A percentile compares a stretch with the other conserved stretches of the same genome.
Evolutionary conservation across 2,329 filamentous ascomycete species (phyloP).

Genomic region (Clarireedia sp.): DNA sequence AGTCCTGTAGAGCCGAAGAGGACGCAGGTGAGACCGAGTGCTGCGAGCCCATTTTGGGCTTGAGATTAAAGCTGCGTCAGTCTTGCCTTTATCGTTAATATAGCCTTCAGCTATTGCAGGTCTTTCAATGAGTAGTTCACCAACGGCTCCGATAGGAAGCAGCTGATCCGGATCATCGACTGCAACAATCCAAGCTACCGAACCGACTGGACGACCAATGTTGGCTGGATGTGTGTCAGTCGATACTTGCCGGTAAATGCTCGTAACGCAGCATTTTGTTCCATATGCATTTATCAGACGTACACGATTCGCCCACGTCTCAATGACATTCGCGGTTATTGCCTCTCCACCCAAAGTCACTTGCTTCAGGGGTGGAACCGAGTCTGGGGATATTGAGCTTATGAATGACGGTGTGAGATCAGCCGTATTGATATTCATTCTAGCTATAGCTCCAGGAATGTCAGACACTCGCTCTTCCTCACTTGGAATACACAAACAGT

Average conservation of each 20-base stretch:
- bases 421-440: slow-evolving; percentile 18
- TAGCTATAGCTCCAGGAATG: slow-evolving; percentile 26
- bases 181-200: slow-evolving; percentile 33
- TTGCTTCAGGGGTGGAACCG: slow-evolving; percentile 3
- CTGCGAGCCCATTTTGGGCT: slow-evolving; percentile 12
- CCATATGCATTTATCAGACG: slow-evolving; percentile 15
- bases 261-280: slow-evolving; percentile 9
- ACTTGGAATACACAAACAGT: slow-evolving; percentile 18
- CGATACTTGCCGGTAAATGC: slow-evolving; percentile 4
- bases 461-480: slow-evolving; percentile 24
- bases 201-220: slow-evolving; percentile 17
- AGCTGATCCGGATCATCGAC: slow-evolving; percentile 31
- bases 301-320: slow-evolving; percentile 9
- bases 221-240: slow-evolving; percentile 4
- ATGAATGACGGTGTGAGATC: slow-evolving; percentile 21
- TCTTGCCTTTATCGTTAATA: slow-evolving; percentile 32
- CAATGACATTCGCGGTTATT: slow-evolving; percentile 6
- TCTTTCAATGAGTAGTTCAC: slow-evolving; percentile 34
- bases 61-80: slow-evolving; percentile 30
- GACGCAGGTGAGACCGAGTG: not conserved
- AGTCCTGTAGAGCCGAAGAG: slow-evolving; percentile 45
- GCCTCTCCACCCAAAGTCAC: slow-evolving; percentile 11
- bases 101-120: slow-evolving; percentile 33
- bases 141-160: slow-evolving; percentile 29
- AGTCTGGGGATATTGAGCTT: not conserved